These are phyloP conservation scores for Typha latifolia DNA, from an alignment of 176 grass and related monocot species.

Conservation along the genomic window DNA sequence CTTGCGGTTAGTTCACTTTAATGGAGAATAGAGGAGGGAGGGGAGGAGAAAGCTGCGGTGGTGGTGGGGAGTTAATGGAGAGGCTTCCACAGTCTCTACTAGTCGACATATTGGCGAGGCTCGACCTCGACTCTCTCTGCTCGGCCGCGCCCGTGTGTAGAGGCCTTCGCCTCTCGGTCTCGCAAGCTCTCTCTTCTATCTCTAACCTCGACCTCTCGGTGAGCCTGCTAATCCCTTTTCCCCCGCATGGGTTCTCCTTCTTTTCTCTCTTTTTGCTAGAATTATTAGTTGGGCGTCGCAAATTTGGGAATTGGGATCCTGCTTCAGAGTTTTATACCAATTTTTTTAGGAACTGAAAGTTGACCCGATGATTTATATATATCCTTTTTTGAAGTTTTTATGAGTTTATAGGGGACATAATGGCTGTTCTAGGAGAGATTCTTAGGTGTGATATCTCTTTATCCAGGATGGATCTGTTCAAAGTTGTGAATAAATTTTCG, in stretches of 20 bases:
- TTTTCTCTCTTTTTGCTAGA: neutral
- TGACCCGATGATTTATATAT: neutral
- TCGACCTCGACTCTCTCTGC: slow-evolving; percentile 68
- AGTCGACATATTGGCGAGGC: slow-evolving; percentile 53
- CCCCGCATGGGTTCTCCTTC: neutral
- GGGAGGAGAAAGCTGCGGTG: neutral
- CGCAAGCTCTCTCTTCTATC: slow-evolving; percentile 22
- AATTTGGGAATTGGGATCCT: slow-evolving; percentile 7
- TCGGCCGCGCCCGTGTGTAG: slow-evolving; percentile 73
- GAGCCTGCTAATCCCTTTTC: neutral
- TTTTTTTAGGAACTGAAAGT: neutral
- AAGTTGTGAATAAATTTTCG: no score
- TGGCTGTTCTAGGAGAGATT: neutral
- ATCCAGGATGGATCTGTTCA: no score
- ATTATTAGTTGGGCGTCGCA: neutral
- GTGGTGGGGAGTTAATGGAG: slow-evolving; percentile 22
- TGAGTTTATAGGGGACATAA: neutral
- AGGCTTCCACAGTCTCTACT: slow-evolving; percentile 59
- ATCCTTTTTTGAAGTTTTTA: neutral
- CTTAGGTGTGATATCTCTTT: no score
- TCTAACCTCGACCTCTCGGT: slow-evolving; percentile 42
- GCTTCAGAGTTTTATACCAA: neutral
- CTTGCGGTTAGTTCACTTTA: slow-evolving; percentile 1
- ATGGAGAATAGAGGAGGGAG: neutral
- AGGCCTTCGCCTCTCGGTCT: slow-evolving; percentile 32